Evolutionary conservation across 805 yeast genomes (phyloP).

Genomic region (Saccharomycopsis capsularis): DNA sequence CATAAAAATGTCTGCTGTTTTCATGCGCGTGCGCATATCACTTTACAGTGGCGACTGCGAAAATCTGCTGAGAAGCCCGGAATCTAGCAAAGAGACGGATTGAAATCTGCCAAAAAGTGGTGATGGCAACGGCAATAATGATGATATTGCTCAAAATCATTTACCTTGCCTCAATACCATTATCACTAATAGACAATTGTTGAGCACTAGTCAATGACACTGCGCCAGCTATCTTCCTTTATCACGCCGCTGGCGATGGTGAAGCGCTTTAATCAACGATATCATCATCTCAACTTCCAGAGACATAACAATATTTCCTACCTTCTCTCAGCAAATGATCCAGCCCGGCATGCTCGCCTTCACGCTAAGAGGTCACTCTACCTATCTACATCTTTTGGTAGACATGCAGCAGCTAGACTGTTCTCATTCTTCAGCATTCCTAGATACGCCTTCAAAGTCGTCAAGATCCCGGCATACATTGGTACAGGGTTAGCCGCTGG

Average conservation of each 20-base stretch:
- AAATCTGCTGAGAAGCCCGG: no score
- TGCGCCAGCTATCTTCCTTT: neutral
- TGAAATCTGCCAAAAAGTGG: no score
- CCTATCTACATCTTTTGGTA: neutral
- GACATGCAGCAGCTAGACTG: neutral
- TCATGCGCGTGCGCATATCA: no score
- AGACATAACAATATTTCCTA: slow-evolving; percentile 11
- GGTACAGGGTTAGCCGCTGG: slow-evolving; percentile 95
- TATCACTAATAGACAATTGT: no score
- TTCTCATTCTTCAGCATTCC: slow-evolving; percentile 37
- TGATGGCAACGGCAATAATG: no score
- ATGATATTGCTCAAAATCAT: no score
- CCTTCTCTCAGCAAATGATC: slow-evolving; percentile 5
- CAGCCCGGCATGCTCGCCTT: slow-evolving; percentile 4
- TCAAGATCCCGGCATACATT: slow-evolving; percentile 67
- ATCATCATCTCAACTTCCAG: slow-evolving; percentile 1
- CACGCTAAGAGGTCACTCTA: slow-evolving; percentile 4
- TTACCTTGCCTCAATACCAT: no score
- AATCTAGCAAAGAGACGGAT: no score
- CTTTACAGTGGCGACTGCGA: no score
- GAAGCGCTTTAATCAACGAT: neutral
- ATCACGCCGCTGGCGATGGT: neutral
- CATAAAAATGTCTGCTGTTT: no score
- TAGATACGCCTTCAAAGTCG: slow-evolving; percentile 46
- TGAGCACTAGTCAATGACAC: slow-evolving; percentile 4